Base-by-base conservation (phyloP, 805 yeast genomes). In the Yamadazyma ubonensis region DNA sequence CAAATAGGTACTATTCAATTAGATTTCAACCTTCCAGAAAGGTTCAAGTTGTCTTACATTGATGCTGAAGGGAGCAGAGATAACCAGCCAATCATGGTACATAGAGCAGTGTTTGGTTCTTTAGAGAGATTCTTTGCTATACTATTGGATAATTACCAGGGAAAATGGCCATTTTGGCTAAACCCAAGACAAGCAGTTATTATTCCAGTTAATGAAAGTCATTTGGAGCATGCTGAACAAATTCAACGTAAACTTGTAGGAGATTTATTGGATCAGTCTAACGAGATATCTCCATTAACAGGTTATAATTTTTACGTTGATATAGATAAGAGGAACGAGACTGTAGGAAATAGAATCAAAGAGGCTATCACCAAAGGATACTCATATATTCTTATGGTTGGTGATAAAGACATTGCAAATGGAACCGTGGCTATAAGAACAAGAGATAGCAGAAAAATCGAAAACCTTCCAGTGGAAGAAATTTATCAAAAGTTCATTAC, bases 151-250 rank as follows among this genome's bases (percentile, higher is more conserved):
- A 95, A 90, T 49, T 87, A 81, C 58, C 77, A 78, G 41, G 99
- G 98, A 0, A 82, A 83, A 50, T 93, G 98, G 98, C 99, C 99
- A 7, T 89, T 93, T 58, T 93, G 99, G 99, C 57, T 93, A 31
- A 87, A 83, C 48, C 97, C 98, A 5, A 73, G 95, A 46, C 99
- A 93, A 58, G 93, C 91, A 0, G 71, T 85, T 28, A 71, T 93
- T 2, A 71, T 93, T 5, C 97, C 99, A 1, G 80, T 89, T 4
- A 79, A 82, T 42, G 79, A 79, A 0, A 64, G 72, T 7, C 90
- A 85, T 53, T 57, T 61, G 6, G 73, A 64, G 7, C 74, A 74
- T 38, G 85, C 95, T 3, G 48, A 67, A n/a, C 41, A 60, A 2
- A 57, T 86, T 2, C 73, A 71, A 10, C 47, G 57, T 3, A 45